Evolutionary conservation across 805 yeast species (phyloP).

Genomic region (Saccharomycopsis oosterbeekiorum): DNA sequence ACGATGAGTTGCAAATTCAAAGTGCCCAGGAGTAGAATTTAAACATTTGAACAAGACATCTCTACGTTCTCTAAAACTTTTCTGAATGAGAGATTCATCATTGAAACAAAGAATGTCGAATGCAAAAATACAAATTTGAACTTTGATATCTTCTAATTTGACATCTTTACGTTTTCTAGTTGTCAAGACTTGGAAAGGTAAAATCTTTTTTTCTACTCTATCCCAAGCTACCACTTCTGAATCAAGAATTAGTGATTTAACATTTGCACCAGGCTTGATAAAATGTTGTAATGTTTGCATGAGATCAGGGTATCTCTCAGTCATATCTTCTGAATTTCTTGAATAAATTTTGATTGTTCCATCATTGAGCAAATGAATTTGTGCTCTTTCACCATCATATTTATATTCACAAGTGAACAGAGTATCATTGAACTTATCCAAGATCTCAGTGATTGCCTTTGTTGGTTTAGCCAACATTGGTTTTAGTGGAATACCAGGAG

Average conservation of each 20-base stretch:
- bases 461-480: constrained; percentile 99
- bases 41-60: constrained; percentile 46
- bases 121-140: constrained; percentile 84
- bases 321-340: constrained; percentile 95
- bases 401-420: constrained; percentile 93
- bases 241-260: constrained; percentile 66
- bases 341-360: constrained; percentile 75
- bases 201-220: constrained; percentile 57
- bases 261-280: constrained; percentile 28
- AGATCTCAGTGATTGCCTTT: constrained; percentile 81
- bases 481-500: constrained; percentile 90
- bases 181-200: constrained; percentile 88
- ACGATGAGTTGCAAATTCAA: constrained; percentile 67
- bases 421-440: constrained; percentile 78
- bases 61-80: constrained; percentile 64
- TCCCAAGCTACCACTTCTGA: constrained; percentile 99
- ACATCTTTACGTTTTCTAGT: constrained; percentile 94
- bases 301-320: constrained; percentile 89
- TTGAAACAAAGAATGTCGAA: constrained; percentile 77
- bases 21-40: constrained; percentile 59
- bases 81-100: constrained; percentile 58
- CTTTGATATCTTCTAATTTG: constrained; percentile 75
- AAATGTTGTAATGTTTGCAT: constrained; percentile 57
- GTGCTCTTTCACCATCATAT: constrained; percentile 97
- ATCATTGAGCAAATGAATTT: constrained; percentile 62